phyloP scores from a whole-genome alignment of 108 stramenopile species.

The Parietichytrium sp. region DNA sequence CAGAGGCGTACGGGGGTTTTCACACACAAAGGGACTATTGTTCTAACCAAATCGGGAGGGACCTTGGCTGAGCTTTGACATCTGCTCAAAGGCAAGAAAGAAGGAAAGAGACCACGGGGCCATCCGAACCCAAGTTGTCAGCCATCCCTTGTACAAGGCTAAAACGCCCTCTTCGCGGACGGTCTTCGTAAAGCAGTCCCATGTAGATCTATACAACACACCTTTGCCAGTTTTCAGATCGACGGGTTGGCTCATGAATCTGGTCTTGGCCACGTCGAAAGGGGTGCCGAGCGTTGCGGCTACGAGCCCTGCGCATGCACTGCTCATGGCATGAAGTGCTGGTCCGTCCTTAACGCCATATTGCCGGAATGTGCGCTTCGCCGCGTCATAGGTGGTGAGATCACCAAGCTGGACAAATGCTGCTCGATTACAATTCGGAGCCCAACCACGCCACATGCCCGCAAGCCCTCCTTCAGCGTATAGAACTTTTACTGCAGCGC shows the following conservation, averaged over 20 bases:
- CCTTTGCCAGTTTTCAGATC: background rate
- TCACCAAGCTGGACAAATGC: constrained; percentile 21
- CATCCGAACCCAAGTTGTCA: background rate
- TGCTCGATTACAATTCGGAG: background rate
- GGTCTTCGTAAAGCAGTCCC: background rate
- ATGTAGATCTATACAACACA: no score
- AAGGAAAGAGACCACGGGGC: background rate
- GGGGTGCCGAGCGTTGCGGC: background rate
- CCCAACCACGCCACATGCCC: constrained; percentile 2
- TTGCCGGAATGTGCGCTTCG: background rate
- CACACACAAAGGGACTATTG: no score
- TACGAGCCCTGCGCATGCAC: background rate
- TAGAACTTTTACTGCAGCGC: background rate
- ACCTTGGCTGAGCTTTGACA: background rate
- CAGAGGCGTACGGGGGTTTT: no score
- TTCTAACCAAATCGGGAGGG: no score
- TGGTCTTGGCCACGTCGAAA: constrained; percentile 5
- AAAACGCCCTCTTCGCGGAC: background rate
- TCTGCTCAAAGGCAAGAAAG: background rate
- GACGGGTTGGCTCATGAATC: constrained; percentile 33
- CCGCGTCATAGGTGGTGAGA: background rate
- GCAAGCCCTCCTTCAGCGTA: background rate
- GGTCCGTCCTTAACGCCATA: constrained; percentile 24
- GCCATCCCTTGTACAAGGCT: constrained; percentile 26
- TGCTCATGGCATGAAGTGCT: background rate